A percentile compares a stretch with the other conserved stretches of the same genome.
These are phyloP conservation scores for Naegleria fowleri DNA, from an alignment of 208 protist species.

Conservation along the genomic window DNA sequence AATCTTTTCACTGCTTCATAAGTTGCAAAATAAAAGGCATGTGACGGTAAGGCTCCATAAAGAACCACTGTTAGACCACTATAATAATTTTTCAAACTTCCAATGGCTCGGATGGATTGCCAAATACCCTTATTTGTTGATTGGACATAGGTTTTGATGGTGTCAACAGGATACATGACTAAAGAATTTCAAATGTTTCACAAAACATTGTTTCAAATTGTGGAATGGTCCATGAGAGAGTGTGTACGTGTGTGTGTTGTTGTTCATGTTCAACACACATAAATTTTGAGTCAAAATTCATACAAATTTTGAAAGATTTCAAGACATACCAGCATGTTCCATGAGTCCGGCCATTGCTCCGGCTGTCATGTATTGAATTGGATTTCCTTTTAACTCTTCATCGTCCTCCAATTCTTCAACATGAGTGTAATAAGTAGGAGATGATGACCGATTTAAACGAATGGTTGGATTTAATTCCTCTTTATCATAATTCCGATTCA, in stretches of 20 bases:
- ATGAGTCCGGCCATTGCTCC: constrained; percentile 4
- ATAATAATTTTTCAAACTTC: constrained; percentile 59
- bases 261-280: no score
- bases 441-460: not conserved
- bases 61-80: constrained; percentile 68
- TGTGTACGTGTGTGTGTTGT: no score
- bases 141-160: constrained; percentile 80
- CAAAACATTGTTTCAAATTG: no score
- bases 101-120: constrained; percentile 40
- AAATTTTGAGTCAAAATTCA: no score
- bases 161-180: constrained; percentile 86
- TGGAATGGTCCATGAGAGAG: no score
- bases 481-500: not conserved
- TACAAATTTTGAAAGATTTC: no score
- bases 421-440: not conserved
- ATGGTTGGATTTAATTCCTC: not conserved
- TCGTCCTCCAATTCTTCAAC: not conserved
- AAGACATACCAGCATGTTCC: constrained; percentile 2
- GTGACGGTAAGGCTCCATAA: constrained; percentile 72
- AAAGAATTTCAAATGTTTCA: constrained; percentile 73
- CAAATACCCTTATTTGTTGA: constrained; percentile 34
- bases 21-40: constrained; percentile 77
- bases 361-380: constrained; percentile 16
- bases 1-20: constrained; percentile 77
- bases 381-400: not conserved